Evolutionary conservation across 78 protist genomes (phyloP), one percentile per base, ranked within the genome.

Genomic region (Dictyostelium purpureum): DNA sequence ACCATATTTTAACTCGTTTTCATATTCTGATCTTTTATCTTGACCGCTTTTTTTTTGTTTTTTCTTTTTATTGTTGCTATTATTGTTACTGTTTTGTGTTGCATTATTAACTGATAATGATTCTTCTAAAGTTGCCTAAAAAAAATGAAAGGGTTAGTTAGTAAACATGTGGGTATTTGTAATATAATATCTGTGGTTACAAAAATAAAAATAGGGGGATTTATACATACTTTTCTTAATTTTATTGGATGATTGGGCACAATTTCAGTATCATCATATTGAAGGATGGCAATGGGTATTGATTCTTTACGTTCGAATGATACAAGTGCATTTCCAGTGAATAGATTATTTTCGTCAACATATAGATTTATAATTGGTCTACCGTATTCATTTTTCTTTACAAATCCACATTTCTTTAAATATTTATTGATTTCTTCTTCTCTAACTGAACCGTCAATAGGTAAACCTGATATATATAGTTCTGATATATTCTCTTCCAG

Each of bases 281-380:
- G 83, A 35, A 49, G 65, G 3, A 92, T 82, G 7, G 95, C 95
- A 0, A 91, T 28, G 6, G 61, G 88, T 21, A 91, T 47, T 0
- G 95, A 91, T 38, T 91, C 95, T 45, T 77, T 67, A 37, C 93
- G 37, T 38, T 71, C 87, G 54, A 42, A 88, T n/a, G 85, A 70
- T 37, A 88, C 57, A 5, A 88, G 43, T 16, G 94, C 94, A 14
- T 63, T 16, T 14, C 85, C 85, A 21, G 47, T 61, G 24, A 66
- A 24, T 45, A 7, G 71, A 28, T 47, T 59, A 28, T 47, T 14
- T 28, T 54, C 81, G 65, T 63, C 35, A 0, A 42, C 16, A 16
- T 19, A 76, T 19, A 76, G 35, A 18, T 45, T 47, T 18, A 88
- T 59, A 28, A n/a, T 47, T 0, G 93, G 93, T 40, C 49, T 35